Evolutionary conservation across 306 rosid genomes (phyloP), one percentile per base, ranked within the genome.

Genomic region (Casuarina glauca): DNA sequence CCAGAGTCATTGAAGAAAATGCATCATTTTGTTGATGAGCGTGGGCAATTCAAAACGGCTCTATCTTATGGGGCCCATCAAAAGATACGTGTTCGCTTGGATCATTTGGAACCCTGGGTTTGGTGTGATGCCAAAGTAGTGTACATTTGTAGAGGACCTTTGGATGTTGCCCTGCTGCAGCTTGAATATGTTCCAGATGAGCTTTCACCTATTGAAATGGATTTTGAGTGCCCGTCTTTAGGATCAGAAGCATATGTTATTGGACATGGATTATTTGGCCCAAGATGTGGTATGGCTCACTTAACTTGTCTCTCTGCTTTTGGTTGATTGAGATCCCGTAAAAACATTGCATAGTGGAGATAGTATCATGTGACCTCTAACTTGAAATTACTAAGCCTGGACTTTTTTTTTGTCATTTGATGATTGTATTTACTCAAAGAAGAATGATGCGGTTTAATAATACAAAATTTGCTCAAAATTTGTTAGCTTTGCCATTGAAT

Each of bases 201-300:
- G 75, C 88, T 92, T 84, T 87, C 79, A 0, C 96, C 97, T 70
- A 80, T 95, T 73, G 71, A 53, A 50, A 82, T 85, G 87, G 84
- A 87, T 76, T 89, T 89, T 83, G 70, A 85, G 3, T 78, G 88
- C 51, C 98, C 97, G 8, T 80, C 89, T 50, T 51, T 83, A 43
- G 98, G 98, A 84, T 95, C 97, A 76, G 87, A 86, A 89, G 88
- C 93, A 77, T 87, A 83, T 73, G 97, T 92, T 64, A 84, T 92
- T 81, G 98, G 98, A 58, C 93, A 95, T 74, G 97, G 97, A 74
- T 85, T 92, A 67, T 91, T 92, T 80, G 97, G 98, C 70, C 97
- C 98, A 2, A 93, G 92, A 89, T 84, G 90, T 54, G 97, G 97
- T 95, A 89, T 69, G 80, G 53, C 73, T 79, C 76, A 49, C 45